A percentile compares a stretch with the other conserved stretches of the same genome.
These are phyloP conservation scores for Aspergillus pseudoglaucus DNA, from an alignment of 2,329 filamentous ascomycete genomes.

Conservation along the genomic window DNA sequence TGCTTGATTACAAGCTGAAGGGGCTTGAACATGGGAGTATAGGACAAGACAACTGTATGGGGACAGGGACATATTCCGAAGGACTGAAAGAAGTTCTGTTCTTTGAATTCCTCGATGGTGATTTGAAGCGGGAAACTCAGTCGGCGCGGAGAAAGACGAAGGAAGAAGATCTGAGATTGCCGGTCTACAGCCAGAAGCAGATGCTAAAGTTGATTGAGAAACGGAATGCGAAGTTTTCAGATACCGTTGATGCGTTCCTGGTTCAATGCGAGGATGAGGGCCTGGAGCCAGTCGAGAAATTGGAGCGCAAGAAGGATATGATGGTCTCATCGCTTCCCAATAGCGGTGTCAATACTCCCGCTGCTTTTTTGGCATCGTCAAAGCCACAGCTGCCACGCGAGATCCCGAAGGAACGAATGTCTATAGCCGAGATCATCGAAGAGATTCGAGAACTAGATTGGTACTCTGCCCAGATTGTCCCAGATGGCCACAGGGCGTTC, in stretches of 20 bases:
- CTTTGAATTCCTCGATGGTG: slow-evolving; percentile 89
- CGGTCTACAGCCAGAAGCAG: slow-evolving; percentile 86
- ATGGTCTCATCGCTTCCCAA: slow-evolving; percentile 58
- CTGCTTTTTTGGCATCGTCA: slow-evolving; percentile 34
- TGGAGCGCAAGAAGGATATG: slow-evolving; percentile 54
- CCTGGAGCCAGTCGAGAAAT: slow-evolving; percentile 59
- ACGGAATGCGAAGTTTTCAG: slow-evolving; percentile 74
- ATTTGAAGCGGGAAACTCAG: slow-evolving; percentile 73
- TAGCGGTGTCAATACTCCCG: slow-evolving; percentile 33
- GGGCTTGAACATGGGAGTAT: slow-evolving; percentile 29
- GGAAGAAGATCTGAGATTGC: slow-evolving; percentile 81
- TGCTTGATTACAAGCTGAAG: slow-evolving; percentile 55
- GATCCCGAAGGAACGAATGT: slow-evolving; percentile 74
- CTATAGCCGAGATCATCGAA: slow-evolving; percentile 74
- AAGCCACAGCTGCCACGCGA: slow-evolving; percentile 44
- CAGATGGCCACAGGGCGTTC: slow-evolving; percentile 85
- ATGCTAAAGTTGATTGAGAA: slow-evolving; percentile 86
- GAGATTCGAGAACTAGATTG: slow-evolving; percentile 77
- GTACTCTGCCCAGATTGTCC: slow-evolving; percentile 90
- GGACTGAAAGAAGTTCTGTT: slow-evolving; percentile 62
- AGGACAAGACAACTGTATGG: slow-evolving; percentile 23
- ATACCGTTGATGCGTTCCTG: slow-evolving; percentile 70
- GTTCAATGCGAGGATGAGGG: slow-evolving; percentile 60
- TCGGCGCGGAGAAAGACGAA: slow-evolving; percentile 57
- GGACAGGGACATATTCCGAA: slow-evolving; percentile 4